Percentiles rank a stretch among this genome's conserved stretches.
phyloP scores from a whole-genome alignment of 768 basidiomycete species.

The Gymnopilus junonius region DNA sequence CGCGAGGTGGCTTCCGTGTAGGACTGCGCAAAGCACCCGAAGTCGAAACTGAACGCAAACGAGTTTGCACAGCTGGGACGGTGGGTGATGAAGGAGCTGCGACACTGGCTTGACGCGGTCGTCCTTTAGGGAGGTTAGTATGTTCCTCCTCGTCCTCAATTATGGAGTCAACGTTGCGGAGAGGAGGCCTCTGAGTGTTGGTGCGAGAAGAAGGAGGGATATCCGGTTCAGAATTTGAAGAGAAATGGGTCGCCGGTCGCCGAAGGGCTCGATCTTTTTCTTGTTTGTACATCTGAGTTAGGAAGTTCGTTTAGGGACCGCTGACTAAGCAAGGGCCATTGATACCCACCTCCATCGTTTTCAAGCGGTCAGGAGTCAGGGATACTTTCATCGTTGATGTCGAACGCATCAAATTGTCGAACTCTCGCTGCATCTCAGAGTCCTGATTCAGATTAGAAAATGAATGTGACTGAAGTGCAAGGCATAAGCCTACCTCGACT shows the following conservation, averaged over 20 bases:
- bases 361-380: constrained; percentile 91
- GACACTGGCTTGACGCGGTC: constrained; percentile 51
- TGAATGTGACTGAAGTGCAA: constrained; percentile 1
- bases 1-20: constrained; percentile 32
- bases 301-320: constrained; percentile 30
- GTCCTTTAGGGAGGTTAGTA: constrained; percentile 33
- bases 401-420: constrained; percentile 92
- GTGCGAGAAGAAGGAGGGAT: constrained; percentile 34
- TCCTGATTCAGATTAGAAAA: constrained; percentile 43
- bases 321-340: constrained; percentile 36
- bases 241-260: constrained; percentile 37
- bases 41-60: constrained; percentile 47
- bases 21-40: constrained; percentile 34
- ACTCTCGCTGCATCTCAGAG: constrained; percentile 70
- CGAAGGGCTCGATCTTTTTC: constrained; percentile 59
- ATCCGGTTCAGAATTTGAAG: constrained; percentile 39
- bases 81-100: constrained; percentile 42
- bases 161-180: constrained; percentile 66
- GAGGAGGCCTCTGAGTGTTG: constrained; percentile 43
- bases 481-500: constrained; percentile 36
- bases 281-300: constrained; percentile 69
- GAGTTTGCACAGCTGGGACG: constrained; percentile 33
- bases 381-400: constrained; percentile 94
- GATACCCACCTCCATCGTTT: constrained; percentile 86
- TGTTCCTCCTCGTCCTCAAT: constrained; percentile 68